phyloP scores from a whole-genome alignment of 2,329 filamentous ascomycete genomes.

The Pseudogymnoascus sp. region DNA sequence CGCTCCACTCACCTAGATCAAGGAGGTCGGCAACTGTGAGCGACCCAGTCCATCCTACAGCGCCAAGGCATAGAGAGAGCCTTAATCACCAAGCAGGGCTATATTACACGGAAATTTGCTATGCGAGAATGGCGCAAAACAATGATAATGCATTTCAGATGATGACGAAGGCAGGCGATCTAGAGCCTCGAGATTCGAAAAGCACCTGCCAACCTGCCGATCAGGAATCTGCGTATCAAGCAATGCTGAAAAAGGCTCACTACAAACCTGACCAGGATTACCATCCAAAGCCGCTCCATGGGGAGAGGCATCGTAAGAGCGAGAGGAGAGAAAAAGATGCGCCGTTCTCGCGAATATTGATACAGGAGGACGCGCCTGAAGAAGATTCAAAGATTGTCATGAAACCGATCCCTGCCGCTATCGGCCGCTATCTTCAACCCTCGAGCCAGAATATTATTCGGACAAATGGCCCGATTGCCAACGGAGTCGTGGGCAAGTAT shows the following conservation, averaged over 20 bases:
- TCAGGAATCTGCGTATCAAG: not conserved
- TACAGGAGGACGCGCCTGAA: not conserved
- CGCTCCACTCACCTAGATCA: not conserved
- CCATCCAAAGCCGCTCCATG: not conserved
- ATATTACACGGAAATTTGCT: not conserved
- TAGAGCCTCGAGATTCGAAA: not conserved
- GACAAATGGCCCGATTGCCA: not conserved
- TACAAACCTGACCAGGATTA: not conserved
- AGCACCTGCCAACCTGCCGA: not conserved
- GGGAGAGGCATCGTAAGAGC: not conserved
- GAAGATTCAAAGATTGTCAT: not conserved
- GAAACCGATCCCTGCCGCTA: not conserved
- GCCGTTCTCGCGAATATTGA: not conserved
- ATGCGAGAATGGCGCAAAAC: not conserved
- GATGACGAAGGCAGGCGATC: not conserved
- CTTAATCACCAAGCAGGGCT: not conserved
- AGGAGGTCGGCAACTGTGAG: constrained; percentile 3
- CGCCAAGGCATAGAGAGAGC: not conserved
- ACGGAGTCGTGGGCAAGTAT: too few relatives aligned
- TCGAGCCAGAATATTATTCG: constrained; percentile 4
- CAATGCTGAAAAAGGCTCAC: constrained; percentile 6
- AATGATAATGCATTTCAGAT: not conserved
- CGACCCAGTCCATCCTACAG: not conserved
- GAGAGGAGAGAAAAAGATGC: not conserved
- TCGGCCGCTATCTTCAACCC: constrained; percentile 2